A percentile compares a stretch with the other conserved stretches of the same genome.
These are phyloP conservation scores for Mucor ambiguus DNA, from an alignment of 371 early-diverging fungal species.

Conservation along the genomic window DNA sequence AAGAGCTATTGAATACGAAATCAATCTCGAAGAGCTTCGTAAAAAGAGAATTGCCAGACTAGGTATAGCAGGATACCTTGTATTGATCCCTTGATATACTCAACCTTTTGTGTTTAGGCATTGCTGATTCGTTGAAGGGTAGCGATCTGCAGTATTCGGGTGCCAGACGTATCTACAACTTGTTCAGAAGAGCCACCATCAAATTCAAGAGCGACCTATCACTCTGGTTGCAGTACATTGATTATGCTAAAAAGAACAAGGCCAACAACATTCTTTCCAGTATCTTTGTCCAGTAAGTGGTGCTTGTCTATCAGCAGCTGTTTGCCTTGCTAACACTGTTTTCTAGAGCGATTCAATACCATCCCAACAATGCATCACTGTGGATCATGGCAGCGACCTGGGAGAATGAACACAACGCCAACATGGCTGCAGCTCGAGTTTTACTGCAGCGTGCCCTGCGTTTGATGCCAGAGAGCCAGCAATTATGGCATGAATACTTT, in stretches of 20 bases:
- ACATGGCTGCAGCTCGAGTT: conserved; percentile 80
- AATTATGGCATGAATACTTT: conserved; percentile 92
- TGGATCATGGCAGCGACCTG: conserved; percentile 93
- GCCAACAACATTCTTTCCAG: conserved; percentile 71
- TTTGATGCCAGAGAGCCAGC: conserved; percentile 69
- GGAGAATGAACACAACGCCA: conserved; percentile 84
- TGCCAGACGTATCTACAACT: conserved; percentile 67
- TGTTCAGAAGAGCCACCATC: conserved; percentile 81
- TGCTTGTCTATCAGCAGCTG: neutral
- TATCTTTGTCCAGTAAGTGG: conserved; percentile 67
- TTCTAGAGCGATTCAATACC: conserved; percentile 79
- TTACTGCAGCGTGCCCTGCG: conserved; percentile 90
- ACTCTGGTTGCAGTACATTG: conserved; percentile 93
- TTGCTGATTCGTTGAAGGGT: conserved; percentile 11
- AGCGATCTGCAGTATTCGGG: conserved; percentile 57
- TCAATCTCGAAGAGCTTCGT: conserved; percentile 85
- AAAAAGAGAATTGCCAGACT: conserved; percentile 75
- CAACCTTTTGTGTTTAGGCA: neutral
- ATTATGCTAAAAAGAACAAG: conserved; percentile 67
- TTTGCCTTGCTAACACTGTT: neutral
- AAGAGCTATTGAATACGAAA: conserved; percentile 93
- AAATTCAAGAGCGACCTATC: conserved; percentile 81
- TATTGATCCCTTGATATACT: neutral
- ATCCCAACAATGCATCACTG: conserved; percentile 77
- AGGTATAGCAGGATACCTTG: conserved; percentile 7